These are phyloP conservation scores for Calvatia gigantea DNA, from an alignment of 768 basidiomycete genomes.

Conservation along the genomic window DNA sequence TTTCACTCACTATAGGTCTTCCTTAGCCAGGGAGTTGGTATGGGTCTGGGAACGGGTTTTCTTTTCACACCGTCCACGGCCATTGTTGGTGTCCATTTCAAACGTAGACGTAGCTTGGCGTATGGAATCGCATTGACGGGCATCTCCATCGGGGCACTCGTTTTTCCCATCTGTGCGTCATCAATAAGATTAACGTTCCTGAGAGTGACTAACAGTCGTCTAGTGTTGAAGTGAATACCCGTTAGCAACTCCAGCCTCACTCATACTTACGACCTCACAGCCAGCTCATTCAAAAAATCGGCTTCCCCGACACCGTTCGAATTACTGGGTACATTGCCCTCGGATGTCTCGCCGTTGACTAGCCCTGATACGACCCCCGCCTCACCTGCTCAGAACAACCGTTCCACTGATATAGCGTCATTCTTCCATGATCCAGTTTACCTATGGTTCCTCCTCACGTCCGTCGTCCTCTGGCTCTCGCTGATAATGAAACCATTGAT, in stretches of 20 bases:
- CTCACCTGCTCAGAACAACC: conserved; percentile 3
- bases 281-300: conserved; percentile 11
- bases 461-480: background rate
- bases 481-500: background rate
- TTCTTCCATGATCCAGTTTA: conserved; percentile 12
- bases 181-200: background rate
- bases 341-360: conserved; percentile 11
- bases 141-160: conserved; percentile 34
- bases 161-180: conserved; percentile 29
- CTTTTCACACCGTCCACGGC: conserved; percentile 47
- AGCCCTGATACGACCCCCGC: conserved; percentile 9
- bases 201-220: background rate
- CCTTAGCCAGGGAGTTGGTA: conserved; percentile 51
- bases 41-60: conserved; percentile 48
- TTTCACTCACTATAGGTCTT: conserved; percentile 30
- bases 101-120: conserved; percentile 33
- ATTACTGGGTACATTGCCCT: conserved; percentile 15
- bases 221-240: conserved; percentile 21
- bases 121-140: conserved; percentile 39
- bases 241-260: background rate
- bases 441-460: conserved; percentile 9
- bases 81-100: conserved; percentile 42
- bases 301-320: conserved; percentile 14
- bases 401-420: conserved; percentile 9
- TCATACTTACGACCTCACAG: background rate